Conservation (phyloP, 2,329 filamentous ascomycete species). For the Myriosclerotinia scirpicola region DNA sequence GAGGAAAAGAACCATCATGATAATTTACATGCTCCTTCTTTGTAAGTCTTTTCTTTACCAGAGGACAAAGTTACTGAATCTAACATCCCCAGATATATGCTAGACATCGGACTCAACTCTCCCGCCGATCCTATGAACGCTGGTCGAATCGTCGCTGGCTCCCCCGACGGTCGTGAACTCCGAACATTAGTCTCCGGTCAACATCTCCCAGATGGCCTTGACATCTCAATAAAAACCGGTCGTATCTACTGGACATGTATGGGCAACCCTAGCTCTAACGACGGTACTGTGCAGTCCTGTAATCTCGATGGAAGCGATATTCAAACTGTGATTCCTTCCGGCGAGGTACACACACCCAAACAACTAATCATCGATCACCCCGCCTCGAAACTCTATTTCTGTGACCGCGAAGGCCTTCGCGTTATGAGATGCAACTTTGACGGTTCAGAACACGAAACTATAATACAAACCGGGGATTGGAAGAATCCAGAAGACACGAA, state of each 20-base stretch:
- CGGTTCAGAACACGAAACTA: constrained; percentile 43
- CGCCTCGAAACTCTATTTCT: constrained; percentile 43
- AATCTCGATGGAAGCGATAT: constrained; percentile 50
- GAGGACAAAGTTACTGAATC: too few species aligned
- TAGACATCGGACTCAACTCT: constrained; percentile 27
- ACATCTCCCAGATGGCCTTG: constrained; percentile 48
- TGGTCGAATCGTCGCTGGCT: constrained; percentile 27
- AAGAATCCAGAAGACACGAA: constrained; percentile 17
- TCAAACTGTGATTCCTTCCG: constrained; percentile 45
- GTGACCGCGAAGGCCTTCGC: constrained; percentile 48
- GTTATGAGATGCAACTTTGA: constrained; percentile 46
- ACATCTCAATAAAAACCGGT: constrained; percentile 39
- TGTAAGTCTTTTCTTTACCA: constrained; percentile 17
- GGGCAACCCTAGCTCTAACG: constrained; percentile 42
- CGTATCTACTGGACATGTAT: constrained; percentile 54
- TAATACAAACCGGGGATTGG: constrained; percentile 35
- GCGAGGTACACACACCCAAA: constrained; percentile 51
- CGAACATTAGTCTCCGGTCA: constrained; percentile 27
- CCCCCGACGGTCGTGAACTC: constrained; percentile 24
- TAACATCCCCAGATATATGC: constrained; percentile 26
- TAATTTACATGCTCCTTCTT: constrained; percentile 18
- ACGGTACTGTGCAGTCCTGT: constrained; percentile 33
- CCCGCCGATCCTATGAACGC: constrained; percentile 23
- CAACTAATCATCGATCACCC: constrained; percentile 41
- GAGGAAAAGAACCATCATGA: constrained; percentile 19